Base-by-base conservation (phyloP, 495 filamentous ascomycete species). In the Amphirosellinia nigrospora region DNA sequence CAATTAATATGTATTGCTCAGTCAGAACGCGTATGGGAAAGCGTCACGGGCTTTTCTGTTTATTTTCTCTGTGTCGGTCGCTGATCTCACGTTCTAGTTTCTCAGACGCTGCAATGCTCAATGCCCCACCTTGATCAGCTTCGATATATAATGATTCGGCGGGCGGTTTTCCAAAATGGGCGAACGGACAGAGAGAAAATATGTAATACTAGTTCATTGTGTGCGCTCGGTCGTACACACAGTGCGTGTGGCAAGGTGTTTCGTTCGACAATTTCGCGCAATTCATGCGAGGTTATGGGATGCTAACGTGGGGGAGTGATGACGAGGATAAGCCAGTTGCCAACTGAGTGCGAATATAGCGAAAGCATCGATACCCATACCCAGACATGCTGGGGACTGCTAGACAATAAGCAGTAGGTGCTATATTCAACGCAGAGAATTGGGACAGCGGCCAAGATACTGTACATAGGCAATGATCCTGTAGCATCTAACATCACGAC, bases 1-100 rank as follows among this genome's bases (percentile, higher is more conserved):
- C 82, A 99, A 99, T 81, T 99, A 86, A 89, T 77, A 46, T 53
- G 38, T 26, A 10, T 62, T 43, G 34, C 56, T 50, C 10, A 26
- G 5, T 32, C 3, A 62, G 23, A n/a, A 30, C 38, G 43, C 5
- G 19, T 21, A 39, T 43, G 64, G 32, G 28, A 39, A 52, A 34
- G 41, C 30, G 21, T 32, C 28, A 3, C 21, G 52, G 7, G 1
- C 34, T 23, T 68, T 60, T 41, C 43, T 36, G 21, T 36, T n/a
- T 50, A 36, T 23, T 9, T n/a, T 11, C 26, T 23, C 43, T 32
- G 13, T 19, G 43, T 19, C 28, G 15, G 23, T 48, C 10, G 43
- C 61, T 64, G 3, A 34, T 65, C 9, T 36, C 45, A 32, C 23
- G 15, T 46, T 39, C 43, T 34, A 30, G 28, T 56, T 58, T 64